Conservation (phyloP, 352 stramenopile species). For the Pythium sukuiense region DNA sequence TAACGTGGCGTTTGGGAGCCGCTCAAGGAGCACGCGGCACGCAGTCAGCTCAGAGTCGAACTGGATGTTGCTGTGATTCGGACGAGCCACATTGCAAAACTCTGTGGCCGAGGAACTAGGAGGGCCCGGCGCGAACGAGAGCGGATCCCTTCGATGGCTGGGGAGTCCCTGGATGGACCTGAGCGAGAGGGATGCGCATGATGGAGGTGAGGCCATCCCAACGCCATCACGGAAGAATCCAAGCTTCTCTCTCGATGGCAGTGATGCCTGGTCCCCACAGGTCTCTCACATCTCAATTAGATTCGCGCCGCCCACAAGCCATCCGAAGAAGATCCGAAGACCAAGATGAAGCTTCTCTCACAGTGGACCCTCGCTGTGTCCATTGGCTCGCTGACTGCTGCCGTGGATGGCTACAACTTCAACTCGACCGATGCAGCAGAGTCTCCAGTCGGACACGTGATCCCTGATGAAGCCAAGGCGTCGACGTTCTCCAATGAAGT, state of each 20-base stretch:
- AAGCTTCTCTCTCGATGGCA: background rate
- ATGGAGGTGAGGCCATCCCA: background rate
- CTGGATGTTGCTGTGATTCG: slow-evolving; percentile 3
- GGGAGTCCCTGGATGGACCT: background rate
- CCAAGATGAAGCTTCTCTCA: slow-evolving; percentile 21
- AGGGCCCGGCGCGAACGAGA: slow-evolving; percentile 3
- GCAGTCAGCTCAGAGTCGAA: background rate
- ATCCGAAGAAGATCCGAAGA: background rate
- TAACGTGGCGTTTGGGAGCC: background rate
- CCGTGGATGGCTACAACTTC: slow-evolving; percentile 9
- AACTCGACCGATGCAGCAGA: slow-evolving; percentile 11
- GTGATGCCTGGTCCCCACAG: background rate
- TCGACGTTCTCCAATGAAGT: slow-evolving; percentile 25
- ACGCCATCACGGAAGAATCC: background rate
- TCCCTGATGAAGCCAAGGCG: slow-evolving; percentile 8
- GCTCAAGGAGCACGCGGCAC: background rate
- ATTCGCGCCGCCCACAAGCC: slow-evolving; percentile 5
- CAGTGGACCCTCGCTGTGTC: slow-evolving; percentile 5
- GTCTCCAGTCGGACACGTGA: slow-evolving; percentile 8
- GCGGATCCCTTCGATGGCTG: slow-evolving; percentile 1
- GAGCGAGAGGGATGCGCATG: slow-evolving; percentile 1
- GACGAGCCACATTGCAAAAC: background rate
- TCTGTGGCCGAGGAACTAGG: background rate
- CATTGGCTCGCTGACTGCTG: background rate
- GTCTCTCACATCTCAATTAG: slow-evolving; percentile 16